Evolutionary conservation across 2,329 filamentous ascomycete genomes (phyloP), one percentile per base, ranked within the genome.

Genomic region (Tolypocladium endophyticum): DNA sequence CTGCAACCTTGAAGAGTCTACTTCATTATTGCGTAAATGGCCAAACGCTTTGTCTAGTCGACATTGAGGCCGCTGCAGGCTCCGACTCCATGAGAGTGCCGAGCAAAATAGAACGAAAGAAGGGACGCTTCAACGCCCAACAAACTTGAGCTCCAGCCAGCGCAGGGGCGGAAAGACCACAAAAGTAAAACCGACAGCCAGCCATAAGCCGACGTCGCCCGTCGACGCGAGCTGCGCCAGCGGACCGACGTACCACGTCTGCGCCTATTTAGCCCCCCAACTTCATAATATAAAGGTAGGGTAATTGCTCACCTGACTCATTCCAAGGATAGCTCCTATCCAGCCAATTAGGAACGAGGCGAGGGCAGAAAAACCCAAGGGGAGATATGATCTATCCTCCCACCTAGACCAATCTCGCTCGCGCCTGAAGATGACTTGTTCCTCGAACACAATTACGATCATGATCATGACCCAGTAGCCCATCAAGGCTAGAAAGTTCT

Each of bases 161-260:
- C 71, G 61, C 38, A 72, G 41, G 0, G 67, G 64, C 0, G 68
- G 65, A 43, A 71, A 72, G 0, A 64, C 56, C 1, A 72, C 70
- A 65, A 90, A 87, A 1, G 75, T 78, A 68, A 89, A 89, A 0
- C 79, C 87, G 55, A 89, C 70, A 69, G 89, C 87, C 64, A 89
- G 85, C 4, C 76, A 77, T 39, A 79, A 70, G 25, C 82, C 83
- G 56, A 73, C 75, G 33, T 72, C 76, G 67, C 60, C 76, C 71
- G 47, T 84, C 79, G 58, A 62, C 2, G 85, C 85, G 36, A 82
- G 74, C 67, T 74, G 69, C 0, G 82, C 82, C 62, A 86, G 79
- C 0, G 82, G 82, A 0, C 83, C 83, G 4, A 78, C 77, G 58
- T 80, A 86, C 82, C 82, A 86, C 1, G n/a, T n/a, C n/a, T n/a